phyloP scores from a whole-genome alignment of 345 rosid species.

The Boechera divaricarpa region DNA sequence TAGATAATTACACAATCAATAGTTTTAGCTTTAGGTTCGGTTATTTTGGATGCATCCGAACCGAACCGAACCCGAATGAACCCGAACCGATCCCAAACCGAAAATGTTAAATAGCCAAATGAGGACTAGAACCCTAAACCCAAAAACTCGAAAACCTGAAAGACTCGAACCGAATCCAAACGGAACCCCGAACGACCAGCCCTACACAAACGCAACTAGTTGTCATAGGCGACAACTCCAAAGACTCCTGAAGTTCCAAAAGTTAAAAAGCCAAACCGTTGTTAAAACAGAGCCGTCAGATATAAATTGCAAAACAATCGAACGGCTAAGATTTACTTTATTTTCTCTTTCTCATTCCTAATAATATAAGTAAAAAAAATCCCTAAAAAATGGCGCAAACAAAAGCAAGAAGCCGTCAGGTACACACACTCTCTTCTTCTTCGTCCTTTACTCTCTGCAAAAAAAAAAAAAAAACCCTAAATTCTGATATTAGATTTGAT shows the following conservation, averaged over 20 bases:
- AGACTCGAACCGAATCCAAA: too few species aligned
- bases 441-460: constrained; percentile 22
- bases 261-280: background rate
- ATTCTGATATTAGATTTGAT: background rate
- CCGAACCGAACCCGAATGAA: too few species aligned
- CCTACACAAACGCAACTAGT: background rate
- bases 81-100: too few species aligned
- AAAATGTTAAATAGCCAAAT: too few species aligned
- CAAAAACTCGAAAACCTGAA: too few species aligned
- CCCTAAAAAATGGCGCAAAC: constrained; percentile 49
- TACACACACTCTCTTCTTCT: constrained; percentile 4
- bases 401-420: background rate
- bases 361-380: constrained; percentile 31
- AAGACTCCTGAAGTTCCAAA: constrained; percentile 19
- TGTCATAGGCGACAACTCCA: constrained; percentile 28
- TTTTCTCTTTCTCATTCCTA: background rate
- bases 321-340: constrained; percentile 14
- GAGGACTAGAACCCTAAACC: too few species aligned
- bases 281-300: constrained; percentile 21
- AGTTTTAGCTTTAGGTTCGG: too few species aligned
- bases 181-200: too few species aligned
- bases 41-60: too few species aligned
- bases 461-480: background rate
- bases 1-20: too few species aligned
- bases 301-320: background rate